phyloP scores from a whole-genome alignment of 495 filamentous ascomycete genomes.

The Alectoria sarmentosa region DNA sequence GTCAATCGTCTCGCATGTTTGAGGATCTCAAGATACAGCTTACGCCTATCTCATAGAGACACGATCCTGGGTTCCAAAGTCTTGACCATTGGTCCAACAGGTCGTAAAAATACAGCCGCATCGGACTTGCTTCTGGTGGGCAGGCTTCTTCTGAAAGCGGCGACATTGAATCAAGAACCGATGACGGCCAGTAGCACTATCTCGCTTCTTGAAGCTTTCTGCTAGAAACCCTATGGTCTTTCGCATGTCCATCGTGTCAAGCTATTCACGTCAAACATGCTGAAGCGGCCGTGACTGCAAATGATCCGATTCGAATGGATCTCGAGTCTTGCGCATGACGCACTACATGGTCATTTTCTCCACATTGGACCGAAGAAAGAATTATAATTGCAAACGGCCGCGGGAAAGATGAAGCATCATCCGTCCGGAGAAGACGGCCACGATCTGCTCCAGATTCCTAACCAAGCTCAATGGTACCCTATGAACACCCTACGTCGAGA shows the following conservation, averaged over 20 bases:
- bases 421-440: background rate
- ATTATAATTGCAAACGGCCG: background rate
- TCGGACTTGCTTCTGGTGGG: background rate
- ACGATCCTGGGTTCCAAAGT: constrained; percentile 9
- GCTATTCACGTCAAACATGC: constrained; percentile 5
- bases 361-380: background rate
- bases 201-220: constrained; percentile 2
- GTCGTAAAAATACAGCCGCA: background rate
- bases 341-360: background rate
- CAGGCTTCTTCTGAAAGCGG: background rate
- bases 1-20: constrained; percentile 1
- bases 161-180: background rate
- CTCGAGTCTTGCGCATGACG: background rate
- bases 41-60: constrained; percentile 7
- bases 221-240: background rate
- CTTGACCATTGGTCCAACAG: constrained; percentile 5
- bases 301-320: constrained; percentile 6
- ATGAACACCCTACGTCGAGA: background rate
- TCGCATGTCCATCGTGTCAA: background rate
- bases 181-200: constrained; percentile 6
- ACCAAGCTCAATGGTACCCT: background rate
- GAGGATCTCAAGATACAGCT: constrained; percentile 2
- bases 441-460: background rate
- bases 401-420: background rate
- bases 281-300: background rate